Evolutionary conservation across 768 basidiomycete species (phyloP).

Genomic region (Lactifluus piperatus): DNA sequence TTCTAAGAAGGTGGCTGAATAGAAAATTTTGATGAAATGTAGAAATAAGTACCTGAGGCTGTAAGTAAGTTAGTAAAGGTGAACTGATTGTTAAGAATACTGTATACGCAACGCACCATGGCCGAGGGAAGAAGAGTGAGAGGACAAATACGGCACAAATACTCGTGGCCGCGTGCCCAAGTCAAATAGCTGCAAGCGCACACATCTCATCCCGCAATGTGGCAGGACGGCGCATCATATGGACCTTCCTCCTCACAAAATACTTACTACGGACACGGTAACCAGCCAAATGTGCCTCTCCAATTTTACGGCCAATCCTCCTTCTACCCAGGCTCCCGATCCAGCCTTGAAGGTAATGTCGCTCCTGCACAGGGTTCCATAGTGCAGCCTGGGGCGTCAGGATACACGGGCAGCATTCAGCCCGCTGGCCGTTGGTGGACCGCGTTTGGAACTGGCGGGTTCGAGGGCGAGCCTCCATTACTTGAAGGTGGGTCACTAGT

Average conservation of each 20-base stretch:
- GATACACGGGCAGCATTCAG: constrained; percentile 70
- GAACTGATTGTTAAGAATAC: neutral
- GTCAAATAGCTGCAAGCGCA: neutral
- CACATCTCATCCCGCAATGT: constrained; percentile 39
- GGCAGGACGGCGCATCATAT: constrained; percentile 66
- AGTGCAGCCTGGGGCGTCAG: constrained; percentile 35
- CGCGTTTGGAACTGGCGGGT: constrained; percentile 90
- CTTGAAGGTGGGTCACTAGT: constrained; percentile 64
- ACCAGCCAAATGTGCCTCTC: constrained; percentile 46
- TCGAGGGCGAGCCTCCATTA: constrained; percentile 92
- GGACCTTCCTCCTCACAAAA: constrained; percentile 50
- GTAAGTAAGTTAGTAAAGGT: constrained; percentile 3
- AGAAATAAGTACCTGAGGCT: constrained; percentile 55
- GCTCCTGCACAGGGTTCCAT: constrained; percentile 45
- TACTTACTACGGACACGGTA: constrained; percentile 41
- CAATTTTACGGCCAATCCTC: constrained; percentile 66
- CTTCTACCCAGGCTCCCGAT: constrained; percentile 62
- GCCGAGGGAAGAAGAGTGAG: neutral
- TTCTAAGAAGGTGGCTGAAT: constrained; percentile 48
- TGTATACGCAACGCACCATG: constrained; percentile 13
- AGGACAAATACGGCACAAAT: neutral
- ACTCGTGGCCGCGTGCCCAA: neutral
- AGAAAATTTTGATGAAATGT: neutral
- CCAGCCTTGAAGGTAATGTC: constrained; percentile 70
- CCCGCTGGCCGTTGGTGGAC: constrained; percentile 82